Conservation (phyloP, 805 yeast genomes). For the Phaffomyces opuntiae region DNA sequence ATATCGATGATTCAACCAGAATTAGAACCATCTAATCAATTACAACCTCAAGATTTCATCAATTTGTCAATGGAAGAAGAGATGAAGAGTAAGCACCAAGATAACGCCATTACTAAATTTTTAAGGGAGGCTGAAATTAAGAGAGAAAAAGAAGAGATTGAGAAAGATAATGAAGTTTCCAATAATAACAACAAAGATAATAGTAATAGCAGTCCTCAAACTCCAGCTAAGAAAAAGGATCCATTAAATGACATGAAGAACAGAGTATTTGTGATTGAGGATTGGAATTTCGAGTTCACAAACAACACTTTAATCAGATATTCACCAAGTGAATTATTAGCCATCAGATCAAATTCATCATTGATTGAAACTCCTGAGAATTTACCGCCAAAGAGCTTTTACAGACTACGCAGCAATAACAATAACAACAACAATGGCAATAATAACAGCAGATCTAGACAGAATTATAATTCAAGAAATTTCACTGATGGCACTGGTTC, state of each 20-base stretch:
- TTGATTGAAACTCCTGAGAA: constrained; percentile 10
- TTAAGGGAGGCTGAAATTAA: constrained; percentile 20
- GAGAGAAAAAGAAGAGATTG: constrained; percentile 18
- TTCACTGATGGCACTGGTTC: constrained; percentile 19
- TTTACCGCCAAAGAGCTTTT: constrained; percentile 19
- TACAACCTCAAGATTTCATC: constrained; percentile 7
- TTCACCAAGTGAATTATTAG: constrained; percentile 16
- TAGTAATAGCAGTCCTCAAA: neutral
- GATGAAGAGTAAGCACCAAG: constrained; percentile 8
- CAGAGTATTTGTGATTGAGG: constrained; percentile 14
- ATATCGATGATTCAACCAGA: constrained; percentile 8
- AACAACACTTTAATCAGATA: constrained; percentile 13
- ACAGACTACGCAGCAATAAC: constrained; percentile 12
- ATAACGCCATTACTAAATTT: constrained; percentile 19
- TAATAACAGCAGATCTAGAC: constrained; percentile 6
- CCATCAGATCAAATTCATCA: constrained; percentile 10
- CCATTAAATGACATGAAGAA: constrained; percentile 8
- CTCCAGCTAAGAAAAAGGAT: constrained; percentile 4
- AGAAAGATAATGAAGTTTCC: neutral
- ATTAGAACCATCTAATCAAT: neutral
- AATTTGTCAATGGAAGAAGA: constrained; percentile 8
- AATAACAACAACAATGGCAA: constrained; percentile 1
- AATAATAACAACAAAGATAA: neutral
- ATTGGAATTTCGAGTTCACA: constrained; percentile 13
- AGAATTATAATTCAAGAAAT: constrained; percentile 8